Evolutionary conservation across 192 early-diverging fungal genomes (phyloP).

Genomic region (Pecoramyces ruminantium): DNA sequence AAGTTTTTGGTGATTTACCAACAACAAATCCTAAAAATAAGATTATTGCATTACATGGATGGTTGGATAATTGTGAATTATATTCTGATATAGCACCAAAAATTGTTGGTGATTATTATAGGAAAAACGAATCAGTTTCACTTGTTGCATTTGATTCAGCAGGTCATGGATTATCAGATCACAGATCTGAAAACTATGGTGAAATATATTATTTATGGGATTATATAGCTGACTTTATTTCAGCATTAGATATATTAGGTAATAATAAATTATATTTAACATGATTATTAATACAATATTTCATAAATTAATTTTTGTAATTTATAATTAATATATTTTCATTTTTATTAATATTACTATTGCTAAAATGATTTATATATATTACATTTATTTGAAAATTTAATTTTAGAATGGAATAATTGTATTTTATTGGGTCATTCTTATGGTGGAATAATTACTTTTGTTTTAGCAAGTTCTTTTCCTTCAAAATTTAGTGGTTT

Average conservation of each 20-base stretch:
- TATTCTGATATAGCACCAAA: background rate
- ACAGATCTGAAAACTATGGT: background rate
- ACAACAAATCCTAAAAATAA: background rate
- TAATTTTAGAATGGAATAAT: background rate
- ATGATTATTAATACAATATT: too few relatives aligned
- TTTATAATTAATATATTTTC: too few relatives aligned
- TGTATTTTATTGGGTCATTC: background rate
- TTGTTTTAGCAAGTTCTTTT: background rate
- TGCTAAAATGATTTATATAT: too few relatives aligned
- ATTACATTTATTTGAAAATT: too few relatives aligned
- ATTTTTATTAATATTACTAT: too few relatives aligned
- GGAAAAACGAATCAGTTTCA: background rate
- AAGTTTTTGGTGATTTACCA: background rate
- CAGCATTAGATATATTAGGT: background rate
- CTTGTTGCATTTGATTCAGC: background rate
- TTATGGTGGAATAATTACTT: background rate
- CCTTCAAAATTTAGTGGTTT: background rate
- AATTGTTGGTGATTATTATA: background rate
- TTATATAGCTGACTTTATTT: background rate
- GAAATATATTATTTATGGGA: background rate
- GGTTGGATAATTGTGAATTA: background rate
- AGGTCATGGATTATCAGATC: background rate
- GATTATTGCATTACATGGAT: background rate
- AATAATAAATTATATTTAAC: too few relatives aligned
- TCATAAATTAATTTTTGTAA: too few relatives aligned